Base-by-base conservation (phyloP, 148 eudicot species). In the Rhododendron williamsianum region DNA sequence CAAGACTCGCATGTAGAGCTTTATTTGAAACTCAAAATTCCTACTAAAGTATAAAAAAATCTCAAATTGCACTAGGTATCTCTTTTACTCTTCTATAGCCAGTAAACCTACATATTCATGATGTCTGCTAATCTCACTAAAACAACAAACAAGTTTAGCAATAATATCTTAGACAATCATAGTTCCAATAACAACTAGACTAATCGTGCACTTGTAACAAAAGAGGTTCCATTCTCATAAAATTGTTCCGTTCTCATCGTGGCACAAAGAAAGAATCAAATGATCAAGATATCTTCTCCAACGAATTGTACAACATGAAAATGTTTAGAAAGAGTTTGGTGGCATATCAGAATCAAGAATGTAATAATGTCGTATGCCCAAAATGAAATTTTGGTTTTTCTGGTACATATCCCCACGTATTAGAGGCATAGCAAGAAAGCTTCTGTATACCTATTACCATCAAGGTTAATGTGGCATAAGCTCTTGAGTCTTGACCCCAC, bases 221-320 rank as follows among this genome's bases (percentile, higher is more conserved):
- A 86, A 96, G 97, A 88, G 99, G 99, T 87, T 95, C 99, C 94
- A 96, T 93, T 82, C 87, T 90, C 54, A 89, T 85, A 86, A 93
- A 93, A 51, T 91, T 89, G 80, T 78, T 91, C 84, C 88, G 80
- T 78, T 91, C 84, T 90, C 92, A 73, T 93, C 91, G 86, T 95
- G 95, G 88, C 95, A 95, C 52, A 94, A 78, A 41, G 97, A 92
- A 76, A 90, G 90, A 89, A 96, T 95, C 84, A 96, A 90, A 90
- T 92, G 88, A 90, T 96, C 99, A 84, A 96, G 94, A 87, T 93
- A 96, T 94, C 91, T 96, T 91, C 95, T 92, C 99, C 99, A 96
- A 65, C 98, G 94, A 67, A 94, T 95, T 43, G 49, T 46, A 9
- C 11, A 46, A 46, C 9, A 46, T 46, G 49, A 46, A 46, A 46